Evolutionary conservation across 225 moss, liverwort and hornwort genomes (phyloP), one percentile per base, ranked within the genome.

Genomic region (Marchantia polymorpha): DNA sequence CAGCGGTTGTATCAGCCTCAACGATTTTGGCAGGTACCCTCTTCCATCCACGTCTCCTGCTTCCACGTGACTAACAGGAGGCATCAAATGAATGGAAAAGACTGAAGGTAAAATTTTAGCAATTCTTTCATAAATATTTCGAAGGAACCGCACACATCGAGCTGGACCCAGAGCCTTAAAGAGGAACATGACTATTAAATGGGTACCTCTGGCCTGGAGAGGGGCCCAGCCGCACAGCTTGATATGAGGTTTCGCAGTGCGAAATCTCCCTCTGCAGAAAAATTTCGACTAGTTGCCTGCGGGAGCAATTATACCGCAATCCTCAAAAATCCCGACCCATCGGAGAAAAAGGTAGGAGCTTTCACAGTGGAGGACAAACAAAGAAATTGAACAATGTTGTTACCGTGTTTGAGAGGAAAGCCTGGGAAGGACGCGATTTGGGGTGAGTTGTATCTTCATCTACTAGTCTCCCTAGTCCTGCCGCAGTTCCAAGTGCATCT

Each of bases 401-500:
- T 72, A 72, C 72, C 75, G 56, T 75, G 59, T 55, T 16, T 13
- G 55, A 54, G 27, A 31, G 30, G 52, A 3, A 58, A 3, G 54
- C 16, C 75, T 58, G 58, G 19, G 14, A 54, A 14, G 55, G 8
- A 14, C 58, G 31, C 7, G 20, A 31, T 30, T 58, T 75, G 27
- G 59, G 27, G 0, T 75, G 55, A 29, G 75, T 75, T 56, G 75
- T 58, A 31, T 58, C 31, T 54, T 58, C 75, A 59, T 75, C 56
- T 55, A 16, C 13, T 58, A 31, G 26, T 39, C 58, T 75, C 16
- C 74, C 74, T 27, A 59, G 15, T 54, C 52, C 29, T 51, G 58
- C 26, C 31, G 19, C 75, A 75, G 19, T 39, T 22, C 27, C 15
- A 29, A 27, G 59, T 0, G 26, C 55, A 16, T 75, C 75, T 75